Percentiles rank a stretch among this genome's conserved stretches.
Conservation (phyloP, 768 basidiomycete genomes). For the Boletus vermiculosoides region DNA sequence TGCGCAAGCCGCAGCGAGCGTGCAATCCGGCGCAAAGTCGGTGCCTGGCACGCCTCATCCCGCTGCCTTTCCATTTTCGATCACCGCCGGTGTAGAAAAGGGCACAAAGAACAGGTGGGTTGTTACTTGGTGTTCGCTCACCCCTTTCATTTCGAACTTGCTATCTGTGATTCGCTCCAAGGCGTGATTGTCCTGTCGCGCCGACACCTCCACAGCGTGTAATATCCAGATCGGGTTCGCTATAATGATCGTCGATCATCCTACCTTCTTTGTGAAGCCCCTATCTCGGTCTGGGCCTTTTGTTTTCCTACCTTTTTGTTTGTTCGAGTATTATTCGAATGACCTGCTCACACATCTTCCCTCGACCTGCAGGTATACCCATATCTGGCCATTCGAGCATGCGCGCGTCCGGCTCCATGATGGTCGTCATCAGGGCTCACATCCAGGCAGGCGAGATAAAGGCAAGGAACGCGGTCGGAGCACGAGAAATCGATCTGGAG, state of each 20-base stretch:
- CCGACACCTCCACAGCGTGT: neutral
- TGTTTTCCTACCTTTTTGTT: neutral
- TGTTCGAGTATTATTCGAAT: neutral
- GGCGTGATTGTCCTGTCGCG: neutral
- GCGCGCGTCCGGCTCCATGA: constrained; percentile 74
- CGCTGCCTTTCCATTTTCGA: constrained; percentile 74
- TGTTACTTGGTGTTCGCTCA: neutral
- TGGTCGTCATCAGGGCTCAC: constrained; percentile 35
- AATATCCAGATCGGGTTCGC: neutral
- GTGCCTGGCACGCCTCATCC: constrained; percentile 20
- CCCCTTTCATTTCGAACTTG: neutral
- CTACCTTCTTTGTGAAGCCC: neutral
- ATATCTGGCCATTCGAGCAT: constrained; percentile 98
- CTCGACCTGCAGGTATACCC: constrained; percentile 64
- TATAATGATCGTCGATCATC: constrained; percentile 3
- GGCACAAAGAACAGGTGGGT: constrained; percentile 85
- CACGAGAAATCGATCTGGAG: constrained; percentile 7
- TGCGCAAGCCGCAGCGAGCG: neutral
- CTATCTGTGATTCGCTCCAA: neutral
- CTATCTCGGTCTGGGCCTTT: neutral
- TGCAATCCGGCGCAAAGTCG: constrained; percentile 15
- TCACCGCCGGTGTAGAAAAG: constrained; percentile 94
- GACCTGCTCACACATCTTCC: constrained; percentile 4
- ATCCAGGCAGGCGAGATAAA: constrained; percentile 24
- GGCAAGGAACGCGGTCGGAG: constrained; percentile 21